Base-by-base conservation (phyloP, 345 rosid species). In the Salix suchowensis region DNA sequence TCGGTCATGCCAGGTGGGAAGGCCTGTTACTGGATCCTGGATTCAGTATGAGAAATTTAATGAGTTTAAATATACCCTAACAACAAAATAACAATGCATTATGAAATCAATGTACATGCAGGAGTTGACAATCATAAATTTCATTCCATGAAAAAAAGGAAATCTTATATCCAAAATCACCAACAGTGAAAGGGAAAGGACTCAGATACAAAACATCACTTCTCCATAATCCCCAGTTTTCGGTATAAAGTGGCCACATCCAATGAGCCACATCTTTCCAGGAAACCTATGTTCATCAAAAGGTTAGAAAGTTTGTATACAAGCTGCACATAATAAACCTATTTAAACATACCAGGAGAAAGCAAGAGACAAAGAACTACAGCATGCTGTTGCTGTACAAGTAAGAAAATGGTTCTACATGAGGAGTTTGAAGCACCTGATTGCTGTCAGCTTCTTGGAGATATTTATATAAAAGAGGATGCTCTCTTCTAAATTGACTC, bases 221-320 rank as follows among this genome's bases (percentile, higher is more conserved):
- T 85, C 98, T 87, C 98, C 98, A 94, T 16, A 87, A 84, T 68
- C 89, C 91, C 94, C 93, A 94, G 62, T 79, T 83, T 79, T 94
- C 94, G 55, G 90, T 75, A 84, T 88, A 92, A 70, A 94, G 92
- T 19, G 98, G 97, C 97, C 97, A 94, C 98, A 94, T 92, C 97
- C 97, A 94, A 76, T 94, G 97, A 68, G 83, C 85, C 77, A 92
- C 93, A 77, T 94, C 97, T 84, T 81, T 87, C 98, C 97, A 94
- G 80, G 89, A 85, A 77, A 88, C 87, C 98, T 94, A 58, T 11
- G 70, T 36, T 32, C 48, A 64, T 18, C 26, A 3, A 65, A 39
- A 70, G 40, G 6, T 44, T 11, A 34, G 21, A 44, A 42, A 26
- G 44, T 73, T 50, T 68, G 46, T 28, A 61, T 21, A 79, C 10